These are phyloP conservation scores for Venturia nashicola DNA, from an alignment of 2,329 filamentous ascomycete genomes.

Conservation along the genomic window DNA sequence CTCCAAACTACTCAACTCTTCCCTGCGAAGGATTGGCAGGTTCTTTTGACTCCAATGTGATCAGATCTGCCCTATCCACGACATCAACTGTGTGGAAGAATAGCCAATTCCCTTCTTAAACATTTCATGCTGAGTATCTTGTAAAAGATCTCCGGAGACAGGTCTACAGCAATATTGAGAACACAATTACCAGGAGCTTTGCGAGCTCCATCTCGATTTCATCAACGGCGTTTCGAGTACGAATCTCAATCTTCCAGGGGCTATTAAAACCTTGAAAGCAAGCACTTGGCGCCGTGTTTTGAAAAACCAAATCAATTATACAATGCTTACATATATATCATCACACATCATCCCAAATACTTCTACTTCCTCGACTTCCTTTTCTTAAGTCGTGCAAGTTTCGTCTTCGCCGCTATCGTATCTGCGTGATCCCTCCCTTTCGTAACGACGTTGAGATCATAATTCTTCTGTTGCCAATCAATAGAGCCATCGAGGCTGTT, in stretches of 20 bases:
- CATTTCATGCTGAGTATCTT: background rate
- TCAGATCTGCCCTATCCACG: too few species aligned
- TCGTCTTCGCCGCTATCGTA: background rate
- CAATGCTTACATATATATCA: background rate
- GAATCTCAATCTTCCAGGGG: background rate
- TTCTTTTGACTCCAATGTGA: too few species aligned
- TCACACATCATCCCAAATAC: background rate
- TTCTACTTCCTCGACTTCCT: background rate
- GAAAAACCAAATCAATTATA: background rate
- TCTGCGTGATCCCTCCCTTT: slow-evolving; percentile 9
- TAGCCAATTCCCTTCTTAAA: too few species aligned
- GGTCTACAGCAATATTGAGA: background rate
- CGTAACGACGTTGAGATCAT: background rate
- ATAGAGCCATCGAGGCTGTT: background rate
- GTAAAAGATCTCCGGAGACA: background rate
- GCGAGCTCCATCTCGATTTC: background rate
- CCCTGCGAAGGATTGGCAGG: too few species aligned
- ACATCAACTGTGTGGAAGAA: too few species aligned
- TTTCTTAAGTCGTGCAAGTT: background rate
- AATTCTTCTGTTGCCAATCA: slow-evolving; percentile 8
- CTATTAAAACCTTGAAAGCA: too few species aligned
- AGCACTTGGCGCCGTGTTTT: background rate
- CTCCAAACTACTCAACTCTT: too few species aligned
- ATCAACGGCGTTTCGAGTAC: background rate
- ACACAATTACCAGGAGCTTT: background rate